A percentile compares a stretch with the other conserved stretches of the same genome.
Evolutionary conservation across 768 basidiomycete genomes (phyloP).

Genomic region (Myochromella boudieri): DNA sequence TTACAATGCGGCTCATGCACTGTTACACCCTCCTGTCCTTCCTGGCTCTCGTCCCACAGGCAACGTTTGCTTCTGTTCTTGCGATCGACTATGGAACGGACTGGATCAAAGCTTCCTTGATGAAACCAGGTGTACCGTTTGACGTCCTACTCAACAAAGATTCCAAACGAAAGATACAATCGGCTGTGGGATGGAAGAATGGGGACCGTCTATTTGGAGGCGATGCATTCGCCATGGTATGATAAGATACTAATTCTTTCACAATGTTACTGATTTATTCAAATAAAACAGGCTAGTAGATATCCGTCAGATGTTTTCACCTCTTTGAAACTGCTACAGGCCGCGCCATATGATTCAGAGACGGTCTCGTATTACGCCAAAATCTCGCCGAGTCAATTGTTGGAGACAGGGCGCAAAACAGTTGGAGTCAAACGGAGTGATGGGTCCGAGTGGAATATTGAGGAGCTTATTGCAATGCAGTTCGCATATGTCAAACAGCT

Average conservation of each 20-base stretch:
- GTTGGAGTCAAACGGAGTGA: constrained; percentile 59
- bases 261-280: neutral
- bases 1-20: constrained; percentile 38
- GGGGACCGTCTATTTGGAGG: constrained; percentile 86
- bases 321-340: constrained; percentile 83
- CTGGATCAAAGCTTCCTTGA: constrained; percentile 94
- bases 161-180: constrained; percentile 93
- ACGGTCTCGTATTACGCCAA: constrained; percentile 56
- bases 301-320: constrained; percentile 89
- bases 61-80: constrained; percentile 72
- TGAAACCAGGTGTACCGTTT: constrained; percentile 93
- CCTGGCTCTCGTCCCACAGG: constrained; percentile 38
- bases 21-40: constrained; percentile 39
- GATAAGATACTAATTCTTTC: constrained; percentile 26
- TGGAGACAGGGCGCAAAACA: constrained; percentile 59
- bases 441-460: constrained; percentile 73
- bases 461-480: constrained; percentile 95
- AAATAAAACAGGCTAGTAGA: constrained; percentile 69
- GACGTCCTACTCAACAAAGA: constrained; percentile 96
- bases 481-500: constrained; percentile 87
- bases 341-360: constrained; percentile 60
- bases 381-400: constrained; percentile 52
- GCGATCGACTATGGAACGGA: constrained; percentile 99
- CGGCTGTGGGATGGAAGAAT: constrained; percentile 89
- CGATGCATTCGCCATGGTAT: constrained; percentile 86